Conservation (phyloP, 1,284 basidiomycete species). For the Mycosarcoma mackinlayi region DNA sequence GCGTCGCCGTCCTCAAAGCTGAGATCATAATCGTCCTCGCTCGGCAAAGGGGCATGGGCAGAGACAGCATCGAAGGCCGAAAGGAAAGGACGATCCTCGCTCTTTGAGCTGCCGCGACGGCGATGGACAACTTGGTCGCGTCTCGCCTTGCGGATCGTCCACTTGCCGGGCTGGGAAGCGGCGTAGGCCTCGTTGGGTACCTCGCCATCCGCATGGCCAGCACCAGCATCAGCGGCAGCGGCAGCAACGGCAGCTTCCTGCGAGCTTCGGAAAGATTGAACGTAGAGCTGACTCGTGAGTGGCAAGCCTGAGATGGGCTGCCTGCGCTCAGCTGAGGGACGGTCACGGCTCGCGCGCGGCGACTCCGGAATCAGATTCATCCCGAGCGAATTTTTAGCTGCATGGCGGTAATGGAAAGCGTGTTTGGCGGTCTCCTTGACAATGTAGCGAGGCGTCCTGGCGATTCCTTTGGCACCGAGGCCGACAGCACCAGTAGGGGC, state of each 20-base stretch:
- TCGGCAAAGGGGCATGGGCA: slow-evolving; percentile 56
- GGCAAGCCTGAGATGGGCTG: slow-evolving; percentile 31
- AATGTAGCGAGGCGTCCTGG: slow-evolving; percentile 43
- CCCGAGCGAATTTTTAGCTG: slow-evolving; percentile 46
- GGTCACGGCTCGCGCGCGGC: slow-evolving; percentile 26
- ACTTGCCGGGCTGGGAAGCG: slow-evolving; percentile 13
- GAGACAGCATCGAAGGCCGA: slow-evolving; percentile 58
- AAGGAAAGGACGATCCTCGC: slow-evolving; percentile 58
- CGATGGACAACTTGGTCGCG: slow-evolving; percentile 24
- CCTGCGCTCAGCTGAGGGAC: slow-evolving; percentile 10
- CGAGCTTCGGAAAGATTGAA: slow-evolving; percentile 27
- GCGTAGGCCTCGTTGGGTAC: slow-evolving; percentile 22
- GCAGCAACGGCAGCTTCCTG: slow-evolving; percentile 15
- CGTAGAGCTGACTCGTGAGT: slow-evolving; percentile 31
- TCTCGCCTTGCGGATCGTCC: slow-evolving; percentile 15
- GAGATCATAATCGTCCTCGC: slow-evolving; percentile 47
- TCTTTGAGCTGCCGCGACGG: slow-evolving; percentile 33
- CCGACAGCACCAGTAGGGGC: slow-evolving; percentile 33
- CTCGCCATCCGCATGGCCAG: slow-evolving; percentile 28
- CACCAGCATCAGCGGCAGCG: slow-evolving; percentile 9
- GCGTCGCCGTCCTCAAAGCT: slow-evolving; percentile 57
- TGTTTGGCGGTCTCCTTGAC: slow-evolving; percentile 44
- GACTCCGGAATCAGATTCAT: slow-evolving; percentile 23
- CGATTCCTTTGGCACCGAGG: slow-evolving; percentile 48
- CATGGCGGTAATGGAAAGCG: slow-evolving; percentile 42